Percentiles rank a stretch among this genome's conserved stretches.
These are phyloP conservation scores for Ilex paraguariensis DNA, from an alignment of 305 asterid genomes.

Conservation along the genomic window DNA sequence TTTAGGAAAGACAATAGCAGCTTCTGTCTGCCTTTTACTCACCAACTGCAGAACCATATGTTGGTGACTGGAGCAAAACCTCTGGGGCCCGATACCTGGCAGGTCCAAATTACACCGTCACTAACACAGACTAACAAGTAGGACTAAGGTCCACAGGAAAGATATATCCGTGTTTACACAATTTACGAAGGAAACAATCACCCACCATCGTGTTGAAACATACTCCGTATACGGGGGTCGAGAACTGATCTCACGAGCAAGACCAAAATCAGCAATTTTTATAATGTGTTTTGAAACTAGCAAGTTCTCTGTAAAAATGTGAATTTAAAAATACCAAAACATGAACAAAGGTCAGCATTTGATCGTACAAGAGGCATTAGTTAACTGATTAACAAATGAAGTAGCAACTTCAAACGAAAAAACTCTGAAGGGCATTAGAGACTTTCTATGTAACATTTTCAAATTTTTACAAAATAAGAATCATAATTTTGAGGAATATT, in stretches of 20 bases:
- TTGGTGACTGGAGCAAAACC: constrained; percentile 83
- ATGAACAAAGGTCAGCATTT: too few relatives aligned
- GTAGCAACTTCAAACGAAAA: too few relatives aligned
- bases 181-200: background rate
- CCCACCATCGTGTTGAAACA: constrained; percentile 98
- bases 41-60: constrained; percentile 95
- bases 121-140: too few relatives aligned
- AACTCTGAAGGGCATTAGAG: too few relatives aligned
- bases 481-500: too few relatives aligned
- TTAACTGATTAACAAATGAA: too few relatives aligned
- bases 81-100: constrained; percentile 99
- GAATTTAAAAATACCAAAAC: constrained; percentile 1
- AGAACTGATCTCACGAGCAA: constrained; percentile 88
- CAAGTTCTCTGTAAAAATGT: constrained; percentile 57
- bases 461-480: too few relatives aligned
- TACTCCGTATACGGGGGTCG: constrained; percentile 90
- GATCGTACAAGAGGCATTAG: too few relatives aligned
- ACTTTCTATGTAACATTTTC: too few relatives aligned
- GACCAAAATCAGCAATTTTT: constrained; percentile 97
- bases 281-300: constrained; percentile 74
- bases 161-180: too few relatives aligned
- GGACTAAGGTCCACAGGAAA: too few relatives aligned
- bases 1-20: too few relatives aligned
- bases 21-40: constrained; percentile 21
- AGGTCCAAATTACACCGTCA: constrained; percentile 3